A percentile compares a stretch with the other conserved stretches of the same genome.
These are phyloP conservation scores for Cercophora newfieldiana DNA, from an alignment of 495 filamentous ascomycete species.

Conservation along the genomic window DNA sequence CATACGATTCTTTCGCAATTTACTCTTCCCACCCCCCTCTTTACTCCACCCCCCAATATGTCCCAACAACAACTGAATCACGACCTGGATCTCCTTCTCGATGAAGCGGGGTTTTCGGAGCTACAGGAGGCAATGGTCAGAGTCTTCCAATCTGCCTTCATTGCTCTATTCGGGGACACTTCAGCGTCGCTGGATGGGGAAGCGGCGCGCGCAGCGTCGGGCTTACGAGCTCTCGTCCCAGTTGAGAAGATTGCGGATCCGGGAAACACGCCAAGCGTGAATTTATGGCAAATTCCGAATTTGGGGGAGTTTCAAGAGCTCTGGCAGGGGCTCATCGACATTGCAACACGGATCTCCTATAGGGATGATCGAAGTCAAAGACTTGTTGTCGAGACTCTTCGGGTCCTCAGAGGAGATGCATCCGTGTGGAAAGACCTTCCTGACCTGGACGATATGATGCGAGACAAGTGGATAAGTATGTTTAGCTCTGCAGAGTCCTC, in stretches of 20 bases:
- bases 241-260: constrained; percentile 3
- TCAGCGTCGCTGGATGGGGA: constrained; percentile 12
- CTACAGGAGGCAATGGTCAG: constrained; percentile 8
- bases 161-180: constrained; percentile 2
- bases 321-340: constrained; percentile 11
- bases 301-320: constrained; percentile 9
- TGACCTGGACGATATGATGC: constrained; percentile 4
- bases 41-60: neutral
- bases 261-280: neutral
- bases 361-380: constrained; percentile 5
- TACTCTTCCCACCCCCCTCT: too few relatives aligned
- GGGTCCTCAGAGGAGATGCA: constrained; percentile 5
- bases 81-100: neutral
- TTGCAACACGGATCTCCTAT: constrained; percentile 12
- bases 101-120: constrained; percentile 8
- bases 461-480: constrained; percentile 12
- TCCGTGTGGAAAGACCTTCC: constrained; percentile 11
- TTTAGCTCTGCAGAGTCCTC: neutral
- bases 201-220: constrained; percentile 11
- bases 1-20: too few relatives aligned
- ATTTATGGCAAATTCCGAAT: too few relatives aligned
- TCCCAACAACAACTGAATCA: neutral
- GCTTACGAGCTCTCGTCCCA: constrained; percentile 5
- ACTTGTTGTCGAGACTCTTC: constrained; percentile 8
- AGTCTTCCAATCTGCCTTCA: constrained; percentile 9